A percentile compares a stretch with the other conserved stretches of the same genome.
Evolutionary conservation across 2,329 filamentous ascomycete genomes (phyloP).

Genomic region (Trichoderma arundinaceum): DNA sequence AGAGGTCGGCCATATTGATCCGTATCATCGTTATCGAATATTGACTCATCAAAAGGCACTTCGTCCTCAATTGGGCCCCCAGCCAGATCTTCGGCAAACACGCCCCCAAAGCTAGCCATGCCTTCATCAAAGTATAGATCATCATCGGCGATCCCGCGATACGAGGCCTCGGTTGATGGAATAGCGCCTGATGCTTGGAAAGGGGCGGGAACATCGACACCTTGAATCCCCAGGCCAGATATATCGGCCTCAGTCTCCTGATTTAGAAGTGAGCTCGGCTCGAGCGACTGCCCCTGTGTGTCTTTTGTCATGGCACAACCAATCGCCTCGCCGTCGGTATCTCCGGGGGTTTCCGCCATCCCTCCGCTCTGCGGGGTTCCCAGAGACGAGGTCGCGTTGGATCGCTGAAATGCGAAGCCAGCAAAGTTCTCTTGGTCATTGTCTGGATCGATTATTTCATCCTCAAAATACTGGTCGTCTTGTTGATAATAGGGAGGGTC

Average conservation of each 20-base stretch:
- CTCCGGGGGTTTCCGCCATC: slow-evolving; percentile 59
- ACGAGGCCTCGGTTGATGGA: slow-evolving; percentile 31
- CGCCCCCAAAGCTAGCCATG: slow-evolving; percentile 54
- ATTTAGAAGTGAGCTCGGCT: not conserved
- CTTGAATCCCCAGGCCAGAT: slow-evolving; percentile 54
- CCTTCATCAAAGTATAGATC: slow-evolving; percentile 76
- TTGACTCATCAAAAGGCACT: slow-evolving; percentile 70
- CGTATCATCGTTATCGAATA: slow-evolving; percentile 73
- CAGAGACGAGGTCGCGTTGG: slow-evolving; percentile 57
- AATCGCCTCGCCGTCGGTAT: slow-evolving; percentile 58
- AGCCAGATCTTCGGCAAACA: slow-evolving; percentile 55
- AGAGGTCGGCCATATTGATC: slow-evolving; percentile 66
- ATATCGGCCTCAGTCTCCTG: slow-evolving; percentile 33
- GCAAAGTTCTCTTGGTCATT: slow-evolving; percentile 66
- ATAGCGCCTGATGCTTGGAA: slow-evolving; percentile 21
- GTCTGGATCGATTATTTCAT: slow-evolving; percentile 51
- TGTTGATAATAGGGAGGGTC: slow-evolving; percentile 41
- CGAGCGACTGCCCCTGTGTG: slow-evolving; percentile 41
- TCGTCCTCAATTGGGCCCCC: slow-evolving; percentile 54
- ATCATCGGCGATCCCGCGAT: slow-evolving; percentile 50
- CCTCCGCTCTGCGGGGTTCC: slow-evolving; percentile 57
- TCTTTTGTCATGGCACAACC: slow-evolving; percentile 62
- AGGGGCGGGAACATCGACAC: slow-evolving; percentile 37
- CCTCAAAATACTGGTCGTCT: slow-evolving; percentile 33
- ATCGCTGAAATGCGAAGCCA: slow-evolving; percentile 63